phyloP scores from a whole-genome alignment of 257 asterid genomes.

The Solanum lignicaule region DNA sequence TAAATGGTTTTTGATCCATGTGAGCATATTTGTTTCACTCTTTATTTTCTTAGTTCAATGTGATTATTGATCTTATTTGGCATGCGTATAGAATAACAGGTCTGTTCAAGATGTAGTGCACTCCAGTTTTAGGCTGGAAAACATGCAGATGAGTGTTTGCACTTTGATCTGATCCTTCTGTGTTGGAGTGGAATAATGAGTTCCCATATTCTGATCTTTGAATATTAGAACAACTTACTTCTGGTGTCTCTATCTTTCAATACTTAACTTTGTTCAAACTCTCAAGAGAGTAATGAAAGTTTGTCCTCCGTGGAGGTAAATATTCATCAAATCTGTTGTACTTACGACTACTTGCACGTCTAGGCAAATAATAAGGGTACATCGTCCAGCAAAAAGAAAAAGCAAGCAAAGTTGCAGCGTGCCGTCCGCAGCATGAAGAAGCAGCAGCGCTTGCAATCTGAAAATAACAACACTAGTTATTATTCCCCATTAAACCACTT shows the following conservation, averaged over 20 bases:
- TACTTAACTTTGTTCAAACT: background rate
- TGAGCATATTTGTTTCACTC: background rate
- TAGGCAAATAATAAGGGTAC: conserved; percentile 93
- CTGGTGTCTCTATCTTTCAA: background rate
- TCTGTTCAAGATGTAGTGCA: background rate
- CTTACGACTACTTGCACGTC: conserved; percentile 1
- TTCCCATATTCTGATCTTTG: background rate
- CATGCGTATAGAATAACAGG: background rate
- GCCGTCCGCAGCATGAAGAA: conserved; percentile 84
- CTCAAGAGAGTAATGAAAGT: background rate
- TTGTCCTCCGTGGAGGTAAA: background rate
- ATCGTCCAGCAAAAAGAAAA: conserved; percentile 89
- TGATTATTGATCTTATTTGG: background rate
- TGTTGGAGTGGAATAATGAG: background rate
- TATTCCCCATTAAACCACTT: conserved; percentile 85
- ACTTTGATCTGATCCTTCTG: background rate
- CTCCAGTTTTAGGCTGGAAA: background rate
- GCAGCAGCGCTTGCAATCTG: conserved; percentile 74
- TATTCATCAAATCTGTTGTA: background rate
- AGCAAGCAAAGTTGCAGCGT: conserved; percentile 92
- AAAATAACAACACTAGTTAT: conserved; percentile 40
- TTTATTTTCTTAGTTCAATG: background rate
- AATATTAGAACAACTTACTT: background rate
- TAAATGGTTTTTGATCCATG: background rate
- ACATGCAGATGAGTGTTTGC: background rate